phyloP scores from a whole-genome alignment of 2,329 filamentous ascomycete species.

The Penicillium sclerotigenum region DNA sequence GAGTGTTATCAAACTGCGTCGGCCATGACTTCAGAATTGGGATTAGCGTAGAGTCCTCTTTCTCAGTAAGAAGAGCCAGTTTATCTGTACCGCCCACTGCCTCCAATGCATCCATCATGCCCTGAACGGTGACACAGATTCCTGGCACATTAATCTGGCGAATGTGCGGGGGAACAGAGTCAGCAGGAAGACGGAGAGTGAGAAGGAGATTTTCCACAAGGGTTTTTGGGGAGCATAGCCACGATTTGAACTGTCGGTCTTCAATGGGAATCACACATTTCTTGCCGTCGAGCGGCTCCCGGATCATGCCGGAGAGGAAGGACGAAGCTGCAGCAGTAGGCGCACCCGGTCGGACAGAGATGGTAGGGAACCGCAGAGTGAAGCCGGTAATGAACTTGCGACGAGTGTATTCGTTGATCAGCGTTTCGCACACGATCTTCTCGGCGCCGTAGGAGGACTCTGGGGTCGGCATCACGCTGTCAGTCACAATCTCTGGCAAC shows the following conservation, averaged over 20 bases:
- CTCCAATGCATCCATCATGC: slow-evolving; percentile 56
- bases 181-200: slow-evolving; percentile 44
- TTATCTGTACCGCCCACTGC: slow-evolving; percentile 55
- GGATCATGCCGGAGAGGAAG: slow-evolving; percentile 62
- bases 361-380: slow-evolving; percentile 58
- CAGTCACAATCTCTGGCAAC: slow-evolving; percentile 52
- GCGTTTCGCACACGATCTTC: slow-evolving; percentile 60
- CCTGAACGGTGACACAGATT: slow-evolving; percentile 50
- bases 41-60: slow-evolving; percentile 50
- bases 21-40: slow-evolving; percentile 58
- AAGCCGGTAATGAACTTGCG: slow-evolving; percentile 58
- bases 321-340: slow-evolving; percentile 62
- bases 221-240: slow-evolving; percentile 54
- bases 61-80: slow-evolving; percentile 51
- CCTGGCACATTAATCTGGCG: slow-evolving; percentile 59
- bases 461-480: slow-evolving; percentile 55
- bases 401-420: slow-evolving; percentile 63
- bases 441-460: slow-evolving; percentile 62
- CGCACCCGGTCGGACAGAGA: slow-evolving; percentile 59
- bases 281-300: slow-evolving; percentile 58
- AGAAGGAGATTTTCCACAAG: slow-evolving; percentile 55
- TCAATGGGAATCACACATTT: slow-evolving; percentile 54
- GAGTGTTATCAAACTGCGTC: slow-evolving; percentile 53
- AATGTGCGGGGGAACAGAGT: slow-evolving; percentile 43
- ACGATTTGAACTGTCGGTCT: slow-evolving; percentile 50